These are phyloP conservation scores for Leishmania major DNA, from an alignment of 208 protist genomes.

Conservation along the genomic window DNA sequence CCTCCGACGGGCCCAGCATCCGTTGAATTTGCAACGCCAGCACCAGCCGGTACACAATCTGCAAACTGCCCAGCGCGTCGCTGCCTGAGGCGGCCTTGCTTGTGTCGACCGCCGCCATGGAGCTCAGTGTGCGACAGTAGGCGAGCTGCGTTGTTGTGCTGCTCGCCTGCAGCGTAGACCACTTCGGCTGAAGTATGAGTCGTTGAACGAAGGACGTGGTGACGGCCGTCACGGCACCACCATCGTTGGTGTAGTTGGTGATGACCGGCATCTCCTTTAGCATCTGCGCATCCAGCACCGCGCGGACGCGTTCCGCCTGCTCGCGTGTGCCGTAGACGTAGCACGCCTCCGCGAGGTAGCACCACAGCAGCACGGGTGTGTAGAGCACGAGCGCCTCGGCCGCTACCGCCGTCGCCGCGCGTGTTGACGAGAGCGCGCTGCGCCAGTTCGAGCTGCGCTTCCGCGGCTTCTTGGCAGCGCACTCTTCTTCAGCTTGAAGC, in stretches of 20 bases:
- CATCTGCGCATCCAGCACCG: conserved; percentile 24
- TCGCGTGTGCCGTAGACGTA: conserved; percentile 23
- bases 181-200: conserved; percentile 22
- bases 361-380: conserved; percentile 61
- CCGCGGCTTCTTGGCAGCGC: not conserved
- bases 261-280: conserved; percentile 9
- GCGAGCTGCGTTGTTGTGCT: conserved; percentile 25
- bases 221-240: not conserved
- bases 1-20: conserved; percentile 5
- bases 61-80: conserved; percentile 31
- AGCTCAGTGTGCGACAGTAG: conserved; percentile 25
- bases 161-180: conserved; percentile 22
- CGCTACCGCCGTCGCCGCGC: not conserved
- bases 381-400: conserved; percentile 12
- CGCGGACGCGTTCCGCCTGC: conserved; percentile 15
- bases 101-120: conserved; percentile 10
- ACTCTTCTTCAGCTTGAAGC: conserved; percentile 15
- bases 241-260: conserved; percentile 4
- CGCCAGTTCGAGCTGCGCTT: not conserved
- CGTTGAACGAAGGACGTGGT: conserved; percentile 37
- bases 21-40: conserved; percentile 50
- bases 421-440: not conserved
- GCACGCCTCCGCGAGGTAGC: conserved; percentile 31
- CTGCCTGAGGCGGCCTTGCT: not conserved
- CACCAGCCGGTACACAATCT: conserved; percentile 48